These are phyloP conservation scores for Ogataea sp. DNA, from an alignment of 805 yeast genomes.

Conservation along the genomic window DNA sequence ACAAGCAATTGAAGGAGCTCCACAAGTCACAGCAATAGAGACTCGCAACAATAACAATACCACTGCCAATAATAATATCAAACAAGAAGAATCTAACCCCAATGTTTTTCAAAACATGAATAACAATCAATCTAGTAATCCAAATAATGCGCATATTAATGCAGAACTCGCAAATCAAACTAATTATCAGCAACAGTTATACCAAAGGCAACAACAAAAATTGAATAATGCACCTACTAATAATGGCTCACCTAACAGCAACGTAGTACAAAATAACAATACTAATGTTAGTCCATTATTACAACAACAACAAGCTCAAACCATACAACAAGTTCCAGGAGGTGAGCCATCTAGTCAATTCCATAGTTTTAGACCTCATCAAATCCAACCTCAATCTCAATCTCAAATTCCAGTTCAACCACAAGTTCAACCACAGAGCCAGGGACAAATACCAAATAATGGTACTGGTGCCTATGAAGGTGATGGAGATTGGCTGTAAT, in stretches of 20 bases:
- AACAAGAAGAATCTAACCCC: slow-evolving; percentile 2
- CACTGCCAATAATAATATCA: no score
- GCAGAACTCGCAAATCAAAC: not conserved
- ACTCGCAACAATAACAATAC: slow-evolving; percentile 17
- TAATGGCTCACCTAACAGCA: slow-evolving; percentile 5
- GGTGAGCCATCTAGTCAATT: slow-evolving; percentile 6
- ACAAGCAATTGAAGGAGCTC: no score
- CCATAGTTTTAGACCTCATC: slow-evolving; percentile 8
- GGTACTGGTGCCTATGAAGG: no score
- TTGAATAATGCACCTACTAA: not conserved
- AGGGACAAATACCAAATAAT: no score
- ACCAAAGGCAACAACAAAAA: slow-evolving; percentile 19
- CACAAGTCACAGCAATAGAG: not conserved
- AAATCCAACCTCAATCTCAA: slow-evolving; percentile 4
- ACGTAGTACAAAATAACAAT: slow-evolving; percentile 9
- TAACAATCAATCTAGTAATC: slow-evolving; percentile 4
- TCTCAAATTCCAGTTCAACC: slow-evolving; percentile 4
- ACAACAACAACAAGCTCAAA: slow-evolving; percentile 12
- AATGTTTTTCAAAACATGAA: no score
- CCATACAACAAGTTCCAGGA: slow-evolving; percentile 19
- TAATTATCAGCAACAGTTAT: slow-evolving; percentile 37
- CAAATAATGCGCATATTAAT: not conserved
- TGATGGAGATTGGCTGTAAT: no score
- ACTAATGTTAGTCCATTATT: slow-evolving; percentile 8
- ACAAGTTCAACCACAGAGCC: no score